These are phyloP conservation scores for Trichoderma hamatum DNA, from an alignment of 2,329 filamentous ascomycete genomes.

Conservation along the genomic window DNA sequence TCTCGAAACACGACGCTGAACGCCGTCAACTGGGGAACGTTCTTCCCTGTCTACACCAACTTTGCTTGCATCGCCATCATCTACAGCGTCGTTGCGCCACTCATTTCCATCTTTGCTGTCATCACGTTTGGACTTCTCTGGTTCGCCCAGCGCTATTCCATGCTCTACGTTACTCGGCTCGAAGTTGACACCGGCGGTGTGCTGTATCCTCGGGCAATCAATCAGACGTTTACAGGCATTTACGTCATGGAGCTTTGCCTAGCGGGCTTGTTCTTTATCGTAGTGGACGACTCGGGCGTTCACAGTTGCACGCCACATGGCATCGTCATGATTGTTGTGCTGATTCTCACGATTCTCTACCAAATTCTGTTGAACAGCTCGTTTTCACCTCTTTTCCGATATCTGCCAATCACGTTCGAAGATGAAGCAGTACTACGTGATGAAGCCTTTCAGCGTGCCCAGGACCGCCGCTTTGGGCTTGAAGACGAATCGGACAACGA, in stretches of 20 bases:
- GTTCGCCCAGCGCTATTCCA: slow-evolving; percentile 95
- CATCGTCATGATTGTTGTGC: slow-evolving; percentile 78
- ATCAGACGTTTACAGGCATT: slow-evolving; percentile 91
- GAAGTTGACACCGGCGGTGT: slow-evolving; percentile 89
- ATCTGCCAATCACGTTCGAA: slow-evolving; percentile 91
- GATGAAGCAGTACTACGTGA: slow-evolving; percentile 93
- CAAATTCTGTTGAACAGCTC: slow-evolving; percentile 80
- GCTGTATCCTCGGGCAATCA: slow-evolving; percentile 88
- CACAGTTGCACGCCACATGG: slow-evolving; percentile 73
- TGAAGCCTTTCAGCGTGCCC: slow-evolving; percentile 80
- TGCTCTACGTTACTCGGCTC: slow-evolving; percentile 91
- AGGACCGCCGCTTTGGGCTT: slow-evolving; percentile 70
- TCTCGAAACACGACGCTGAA: slow-evolving; percentile 76
- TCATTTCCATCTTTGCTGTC: slow-evolving; percentile 91
- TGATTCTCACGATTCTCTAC: slow-evolving; percentile 72
- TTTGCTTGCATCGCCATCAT: slow-evolving; percentile 90
- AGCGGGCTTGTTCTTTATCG: slow-evolving; percentile 86
- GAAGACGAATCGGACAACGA: slow-evolving; percentile 56
- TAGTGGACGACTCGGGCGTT: slow-evolving; percentile 56
- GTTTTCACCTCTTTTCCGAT: slow-evolving; percentile 83
- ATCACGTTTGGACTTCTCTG: slow-evolving; percentile 90
- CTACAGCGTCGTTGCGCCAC: slow-evolving; percentile 84
- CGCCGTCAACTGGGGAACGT: slow-evolving; percentile 83
- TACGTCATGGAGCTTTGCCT: slow-evolving; percentile 94
- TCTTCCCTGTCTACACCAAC: slow-evolving; percentile 96